Percentiles rank a stretch among this genome's conserved stretches.
phyloP scores from a whole-genome alignment of 768 basidiomycete genomes.

The Xerocomus spinulosus region DNA sequence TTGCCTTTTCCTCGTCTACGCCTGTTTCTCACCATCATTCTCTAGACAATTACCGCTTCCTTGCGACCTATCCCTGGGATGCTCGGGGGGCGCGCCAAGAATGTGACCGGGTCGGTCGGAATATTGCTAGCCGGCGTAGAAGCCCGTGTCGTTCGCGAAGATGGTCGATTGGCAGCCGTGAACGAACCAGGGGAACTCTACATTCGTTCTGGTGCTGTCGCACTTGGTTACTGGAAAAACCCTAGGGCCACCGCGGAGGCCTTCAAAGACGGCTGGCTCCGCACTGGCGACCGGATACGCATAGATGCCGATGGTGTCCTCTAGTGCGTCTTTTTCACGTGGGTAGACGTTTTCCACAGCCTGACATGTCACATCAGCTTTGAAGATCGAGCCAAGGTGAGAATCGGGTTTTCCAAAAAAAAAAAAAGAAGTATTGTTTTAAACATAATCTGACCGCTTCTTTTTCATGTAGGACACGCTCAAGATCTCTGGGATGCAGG shows the following conservation, averaged over 20 bases:
- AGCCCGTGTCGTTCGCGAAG: conserved; percentile 55
- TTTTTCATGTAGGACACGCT: conserved; percentile 56
- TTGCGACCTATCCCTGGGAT: conserved; percentile 41
- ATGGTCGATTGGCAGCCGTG: conserved; percentile 48
- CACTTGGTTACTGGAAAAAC: conserved; percentile 71
- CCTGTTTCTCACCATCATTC: background rate
- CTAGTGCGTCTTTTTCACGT: conserved; percentile 43
- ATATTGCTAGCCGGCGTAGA: conserved; percentile 61
- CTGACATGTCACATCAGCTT: conserved; percentile 40
- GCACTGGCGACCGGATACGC: conserved; percentile 67
- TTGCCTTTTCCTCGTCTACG: background rate
- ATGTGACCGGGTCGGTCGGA: conserved; percentile 45
- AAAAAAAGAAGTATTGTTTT: background rate
- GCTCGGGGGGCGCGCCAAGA: conserved; percentile 40
- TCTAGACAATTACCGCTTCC: conserved; percentile 53
- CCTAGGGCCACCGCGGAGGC: conserved; percentile 60
- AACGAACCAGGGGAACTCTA: conserved; percentile 67
- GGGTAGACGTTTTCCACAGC: background rate
- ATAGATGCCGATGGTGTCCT: conserved; percentile 58
- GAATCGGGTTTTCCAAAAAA: too few species aligned
- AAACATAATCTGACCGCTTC: background rate
- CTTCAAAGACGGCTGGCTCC: conserved; percentile 67
- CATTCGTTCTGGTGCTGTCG: conserved; percentile 51
- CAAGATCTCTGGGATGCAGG: conserved; percentile 76
- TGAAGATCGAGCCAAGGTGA: conserved; percentile 72